Base-by-base conservation (phyloP, 78 protist species). In the Goniomonas avonlea region DNA sequence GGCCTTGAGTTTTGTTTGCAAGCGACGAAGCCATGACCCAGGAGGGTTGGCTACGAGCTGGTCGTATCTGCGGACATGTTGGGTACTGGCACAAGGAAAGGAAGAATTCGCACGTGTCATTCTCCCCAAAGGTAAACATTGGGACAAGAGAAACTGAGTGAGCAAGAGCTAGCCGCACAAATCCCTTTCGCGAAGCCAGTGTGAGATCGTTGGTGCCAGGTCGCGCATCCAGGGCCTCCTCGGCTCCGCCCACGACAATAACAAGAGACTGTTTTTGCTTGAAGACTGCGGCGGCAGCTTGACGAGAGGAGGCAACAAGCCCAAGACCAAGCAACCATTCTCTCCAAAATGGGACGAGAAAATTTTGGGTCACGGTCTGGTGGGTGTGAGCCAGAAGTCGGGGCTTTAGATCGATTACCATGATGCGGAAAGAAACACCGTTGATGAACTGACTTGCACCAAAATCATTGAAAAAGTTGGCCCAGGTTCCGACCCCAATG, bases 241-340 rank as follows among this genome's bases (percentile, higher is more conserved):
- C 89, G 7, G 89, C 89, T 9, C 88, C 88, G 31, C 88, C 88
- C 15, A 84, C 81, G 38, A 84, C 84, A 1, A 84, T 53, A 31
- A 78, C 23, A 9, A 37, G 25, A 11, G 82, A 59, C 3, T 20
- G n/a, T n/a, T n/a, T n/a, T n/a, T n/a, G n/a, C n/a, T n/a, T n/a
- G n/a, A n/a, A n/a, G n/a, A n/a, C n/a, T 45, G 27, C 74, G 68
- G 9, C 48, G 47, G 5, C 75, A 37, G 41, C 3, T 50, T 20
- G 9, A 39, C 35, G 20, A 23, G 21, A 23, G 66, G 77, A 15
- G 29, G 7, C n/a, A 7, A 58, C n/a, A 15, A 58, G 21, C 37
- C 63, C 63, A 5, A 58, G 7, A 7, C 31, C 7, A 5, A 58
- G 63, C 38, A 58, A 17, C 37, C 13, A 25, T 5, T 58, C 63